These are phyloP conservation scores for Aspergillus spinulosporus DNA, from an alignment of 2,329 filamentous ascomycete genomes.

Conservation along the genomic window DNA sequence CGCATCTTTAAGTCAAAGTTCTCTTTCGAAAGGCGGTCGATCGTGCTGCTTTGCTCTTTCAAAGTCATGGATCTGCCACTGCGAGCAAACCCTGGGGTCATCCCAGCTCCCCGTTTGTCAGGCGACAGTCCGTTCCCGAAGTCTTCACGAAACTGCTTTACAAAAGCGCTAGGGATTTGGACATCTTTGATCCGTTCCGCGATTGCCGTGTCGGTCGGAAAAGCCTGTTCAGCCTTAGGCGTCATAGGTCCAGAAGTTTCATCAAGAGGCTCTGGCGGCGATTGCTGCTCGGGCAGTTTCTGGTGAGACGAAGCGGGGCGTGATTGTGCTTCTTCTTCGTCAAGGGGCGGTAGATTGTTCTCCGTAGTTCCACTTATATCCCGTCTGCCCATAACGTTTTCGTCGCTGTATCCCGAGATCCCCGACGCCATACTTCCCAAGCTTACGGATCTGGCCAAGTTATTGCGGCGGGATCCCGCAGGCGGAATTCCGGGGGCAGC, in stretches of 20 bases:
- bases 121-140: conserved; percentile 59
- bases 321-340: conserved; percentile 56
- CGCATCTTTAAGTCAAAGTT: conserved; percentile 98
- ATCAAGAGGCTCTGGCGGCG: conserved; percentile 35
- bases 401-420: conserved; percentile 56
- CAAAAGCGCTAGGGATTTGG: conserved; percentile 84
- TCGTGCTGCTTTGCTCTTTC: conserved; percentile 96
- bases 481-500: conserved; percentile 56
- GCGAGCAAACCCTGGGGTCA: conserved; percentile 53
- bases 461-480: conserved; percentile 36
- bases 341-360: conserved; percentile 56
- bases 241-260: conserved; percentile 62
- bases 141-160: conserved; percentile 79
- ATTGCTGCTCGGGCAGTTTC: conserved; percentile 25
- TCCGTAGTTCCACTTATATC: conserved; percentile 45
- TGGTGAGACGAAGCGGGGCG: conserved; percentile 39
- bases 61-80: conserved; percentile 75
- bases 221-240: conserved; percentile 64
- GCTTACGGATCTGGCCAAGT: conserved; percentile 74
- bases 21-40: conserved; percentile 93
- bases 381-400: conserved; percentile 46
- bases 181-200: conserved; percentile 86
- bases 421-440: conserved; percentile 87
- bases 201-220: conserved; percentile 84
- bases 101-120: conserved; percentile 56